These are phyloP conservation scores for Serendipita sp. DNA, from an alignment of 768 basidiomycete species.

Conservation along the genomic window DNA sequence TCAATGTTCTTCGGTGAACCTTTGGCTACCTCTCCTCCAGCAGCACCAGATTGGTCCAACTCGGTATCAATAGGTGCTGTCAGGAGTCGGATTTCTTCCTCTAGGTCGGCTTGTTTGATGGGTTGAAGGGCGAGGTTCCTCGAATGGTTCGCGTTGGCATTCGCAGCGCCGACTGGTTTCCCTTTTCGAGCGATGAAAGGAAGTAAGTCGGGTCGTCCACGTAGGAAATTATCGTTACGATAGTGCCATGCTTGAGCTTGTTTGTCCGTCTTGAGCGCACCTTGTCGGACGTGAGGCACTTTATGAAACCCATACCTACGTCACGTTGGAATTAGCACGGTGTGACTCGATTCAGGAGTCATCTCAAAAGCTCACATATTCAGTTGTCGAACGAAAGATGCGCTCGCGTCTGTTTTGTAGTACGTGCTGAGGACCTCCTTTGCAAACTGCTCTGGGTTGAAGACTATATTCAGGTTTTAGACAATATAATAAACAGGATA, in stretches of 20 bases:
- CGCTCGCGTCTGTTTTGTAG: slow-evolving; percentile 97
- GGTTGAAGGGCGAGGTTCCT: slow-evolving; percentile 10
- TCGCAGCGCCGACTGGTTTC: slow-evolving; percentile 22
- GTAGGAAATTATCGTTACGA: slow-evolving; percentile 73
- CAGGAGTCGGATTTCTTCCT: background rate
- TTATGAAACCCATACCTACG: slow-evolving; percentile 62
- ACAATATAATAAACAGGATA: background rate
- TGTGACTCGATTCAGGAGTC: too few relatives aligned
- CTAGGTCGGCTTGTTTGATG: slow-evolving; percentile 7
- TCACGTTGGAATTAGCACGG: too few relatives aligned
- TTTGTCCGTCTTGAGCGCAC: slow-evolving; percentile 69
- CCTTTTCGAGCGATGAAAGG: slow-evolving; percentile 76
- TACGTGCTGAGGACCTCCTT: slow-evolving; percentile 78
- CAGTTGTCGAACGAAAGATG: slow-evolving; percentile 78
- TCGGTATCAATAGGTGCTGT: slow-evolving; percentile 21
- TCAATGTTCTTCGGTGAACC: slow-evolving; percentile 33
- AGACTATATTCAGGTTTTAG: slow-evolving; percentile 28
- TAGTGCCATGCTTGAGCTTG: slow-evolving; percentile 86
- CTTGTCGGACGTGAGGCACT: slow-evolving; percentile 91
- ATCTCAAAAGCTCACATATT: slow-evolving; percentile 47
- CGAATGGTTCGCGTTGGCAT: slow-evolving; percentile 13
- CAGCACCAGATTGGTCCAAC: background rate
- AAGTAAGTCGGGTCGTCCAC: slow-evolving; percentile 77
- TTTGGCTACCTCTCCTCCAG: slow-evolving; percentile 14
- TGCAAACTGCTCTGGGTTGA: slow-evolving; percentile 82